These are phyloP conservation scores for Aspergillus pseudotamarii DNA, from an alignment of 2,329 filamentous ascomycete species.

Conservation along the genomic window DNA sequence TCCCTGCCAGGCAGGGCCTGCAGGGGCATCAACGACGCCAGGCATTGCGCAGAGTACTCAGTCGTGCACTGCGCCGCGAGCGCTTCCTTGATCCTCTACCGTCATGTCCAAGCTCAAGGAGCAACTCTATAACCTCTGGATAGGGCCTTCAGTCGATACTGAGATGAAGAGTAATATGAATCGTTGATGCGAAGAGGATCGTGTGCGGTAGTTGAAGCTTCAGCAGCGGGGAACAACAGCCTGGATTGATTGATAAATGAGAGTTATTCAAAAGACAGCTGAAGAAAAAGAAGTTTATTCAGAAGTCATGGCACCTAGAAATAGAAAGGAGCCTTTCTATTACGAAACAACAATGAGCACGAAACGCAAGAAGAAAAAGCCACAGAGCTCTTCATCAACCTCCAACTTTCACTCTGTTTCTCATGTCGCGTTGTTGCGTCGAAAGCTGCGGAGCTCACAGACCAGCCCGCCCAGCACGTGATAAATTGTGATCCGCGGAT, in stretches of 20 bases:
- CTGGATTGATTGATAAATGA: not conserved
- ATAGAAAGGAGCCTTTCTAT: not conserved
- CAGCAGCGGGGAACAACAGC: slow-evolving; percentile 4
- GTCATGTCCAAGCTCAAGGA: slow-evolving; percentile 40
- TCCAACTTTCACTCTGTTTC: not conserved
- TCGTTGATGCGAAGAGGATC: not conserved
- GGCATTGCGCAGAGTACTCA: slow-evolving; percentile 43
- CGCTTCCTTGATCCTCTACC: slow-evolving; percentile 39
- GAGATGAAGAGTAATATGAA: not conserved
- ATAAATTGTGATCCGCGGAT: slow-evolving; percentile 8
- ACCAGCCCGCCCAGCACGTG: slow-evolving; percentile 16
- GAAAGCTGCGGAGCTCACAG: slow-evolving; percentile 21
- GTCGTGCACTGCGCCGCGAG: slow-evolving; percentile 40
- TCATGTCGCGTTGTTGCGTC: slow-evolving; percentile 18
- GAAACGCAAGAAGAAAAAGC: not conserved
- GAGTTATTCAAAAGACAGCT: not conserved
- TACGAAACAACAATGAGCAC: not conserved
- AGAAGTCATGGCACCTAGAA: not conserved
- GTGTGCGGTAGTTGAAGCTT: slow-evolving; percentile 1
- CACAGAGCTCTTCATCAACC: not conserved
- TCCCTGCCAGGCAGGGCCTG: slow-evolving; percentile 31
- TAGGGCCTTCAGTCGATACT: not conserved
- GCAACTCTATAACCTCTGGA: slow-evolving; percentile 9
- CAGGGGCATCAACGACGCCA: slow-evolving; percentile 40
- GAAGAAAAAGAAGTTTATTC: not conserved